Conservation (phyloP, 2,329 filamentous ascomycete genomes). For the Colletotrichum australisinense region DNA sequence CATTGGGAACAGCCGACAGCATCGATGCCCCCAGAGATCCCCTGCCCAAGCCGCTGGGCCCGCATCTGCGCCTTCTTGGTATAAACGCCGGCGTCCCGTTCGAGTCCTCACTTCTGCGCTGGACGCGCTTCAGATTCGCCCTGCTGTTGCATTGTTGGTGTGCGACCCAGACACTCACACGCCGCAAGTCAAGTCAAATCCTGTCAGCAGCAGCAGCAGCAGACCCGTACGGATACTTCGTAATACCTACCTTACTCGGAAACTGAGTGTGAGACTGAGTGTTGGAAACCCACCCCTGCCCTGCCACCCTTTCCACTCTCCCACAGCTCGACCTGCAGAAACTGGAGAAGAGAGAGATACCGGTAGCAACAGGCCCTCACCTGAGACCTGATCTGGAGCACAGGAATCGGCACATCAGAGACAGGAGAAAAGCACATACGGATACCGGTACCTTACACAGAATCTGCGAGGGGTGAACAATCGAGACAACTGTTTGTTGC, state of each 20-base stretch:
- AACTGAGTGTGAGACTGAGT: not conserved
- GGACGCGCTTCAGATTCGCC: conserved; percentile 14
- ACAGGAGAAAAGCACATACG: not conserved
- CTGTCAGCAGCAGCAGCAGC: not conserved
- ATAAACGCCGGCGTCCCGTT: conserved; percentile 33
- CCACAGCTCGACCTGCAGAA: not conserved
- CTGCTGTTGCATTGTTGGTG: conserved; percentile 23
- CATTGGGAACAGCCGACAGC: not conserved
- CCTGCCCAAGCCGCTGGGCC: conserved; percentile 24
- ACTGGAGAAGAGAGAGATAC: not conserved
- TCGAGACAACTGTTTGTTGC: not conserved
- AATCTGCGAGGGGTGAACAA: not conserved
- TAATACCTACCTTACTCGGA: not conserved
- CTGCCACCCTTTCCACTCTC: conserved; percentile 12
- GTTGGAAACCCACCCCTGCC: conserved; percentile 22
- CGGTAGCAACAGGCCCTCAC: not conserved
- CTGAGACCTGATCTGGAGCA: not conserved
- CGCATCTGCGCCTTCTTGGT: conserved; percentile 33
- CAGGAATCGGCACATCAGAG: too few species aligned
- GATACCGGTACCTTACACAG: not conserved
- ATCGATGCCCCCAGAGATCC: conserved; percentile 25
- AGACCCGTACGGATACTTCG: conserved; percentile 1
- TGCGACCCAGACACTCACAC: not conserved
- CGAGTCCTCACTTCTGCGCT: conserved; percentile 10
- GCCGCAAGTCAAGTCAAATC: not conserved